Evolutionary conservation across 225 moss, liverwort and hornwort species (phyloP).

Genomic region (Polytrichum commune): DNA sequence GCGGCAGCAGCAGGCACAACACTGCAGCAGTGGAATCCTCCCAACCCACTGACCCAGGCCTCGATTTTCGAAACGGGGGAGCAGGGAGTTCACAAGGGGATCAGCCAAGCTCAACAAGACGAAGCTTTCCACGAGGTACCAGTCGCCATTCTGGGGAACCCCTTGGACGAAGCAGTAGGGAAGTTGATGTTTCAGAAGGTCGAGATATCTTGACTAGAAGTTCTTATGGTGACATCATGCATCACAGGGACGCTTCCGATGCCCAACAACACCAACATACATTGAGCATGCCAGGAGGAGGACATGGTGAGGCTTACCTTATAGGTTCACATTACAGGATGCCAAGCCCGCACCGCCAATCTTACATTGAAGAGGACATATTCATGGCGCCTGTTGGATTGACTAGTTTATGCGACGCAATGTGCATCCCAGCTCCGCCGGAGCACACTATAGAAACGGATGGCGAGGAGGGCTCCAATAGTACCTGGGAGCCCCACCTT

Average conservation of each 20-base stretch:
- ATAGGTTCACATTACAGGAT: neutral
- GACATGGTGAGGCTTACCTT: constrained; percentile 7
- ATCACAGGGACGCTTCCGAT: constrained; percentile 13
- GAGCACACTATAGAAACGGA: constrained; percentile 43
- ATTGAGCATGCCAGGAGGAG: neutral
- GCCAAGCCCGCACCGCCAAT: constrained; percentile 11
- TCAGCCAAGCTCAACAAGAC: constrained; percentile 12
- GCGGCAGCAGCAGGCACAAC: neutral
- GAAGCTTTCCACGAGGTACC: constrained; percentile 2
- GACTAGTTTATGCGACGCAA: constrained; percentile 47
- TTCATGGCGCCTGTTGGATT: constrained; percentile 30
- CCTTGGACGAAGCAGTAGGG: neutral
- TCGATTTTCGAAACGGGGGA: neutral
- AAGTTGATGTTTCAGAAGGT: neutral
- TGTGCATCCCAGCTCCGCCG: constrained; percentile 56
- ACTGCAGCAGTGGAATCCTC: constrained; percentile 4
- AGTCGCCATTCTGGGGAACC: neutral
- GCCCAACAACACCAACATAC: constrained; percentile 4
- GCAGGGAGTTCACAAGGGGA: neutral
- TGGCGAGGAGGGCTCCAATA: constrained; percentile 39
- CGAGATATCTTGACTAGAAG: neutral
- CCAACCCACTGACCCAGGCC: constrained; percentile 8
- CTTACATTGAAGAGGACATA: constrained; percentile 48
- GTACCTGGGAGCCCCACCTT: constrained; percentile 53
- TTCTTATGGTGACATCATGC: neutral